Percentiles rank a stretch among this genome's conserved stretches.
These are phyloP conservation scores for Opeltia flavorubescens DNA, from an alignment of 495 filamentous ascomycete genomes.

Conservation along the genomic window DNA sequence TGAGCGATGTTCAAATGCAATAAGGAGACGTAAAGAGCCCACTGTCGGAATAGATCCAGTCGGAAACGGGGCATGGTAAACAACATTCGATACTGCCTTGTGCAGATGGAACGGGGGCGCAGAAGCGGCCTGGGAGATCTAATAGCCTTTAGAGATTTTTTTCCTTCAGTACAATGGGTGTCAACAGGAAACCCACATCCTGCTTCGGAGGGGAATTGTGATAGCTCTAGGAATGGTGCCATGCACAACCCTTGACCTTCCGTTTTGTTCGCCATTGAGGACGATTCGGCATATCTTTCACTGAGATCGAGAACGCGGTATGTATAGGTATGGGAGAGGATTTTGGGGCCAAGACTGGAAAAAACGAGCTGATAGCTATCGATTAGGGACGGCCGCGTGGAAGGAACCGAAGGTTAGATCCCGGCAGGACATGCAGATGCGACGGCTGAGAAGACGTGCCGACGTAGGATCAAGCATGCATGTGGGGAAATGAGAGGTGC, in stretches of 20 bases:
- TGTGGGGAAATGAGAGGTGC: background rate
- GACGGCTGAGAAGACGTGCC: constrained; percentile 1
- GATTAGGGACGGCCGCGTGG: background rate
- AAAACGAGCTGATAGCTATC: background rate
- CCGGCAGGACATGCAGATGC: background rate
- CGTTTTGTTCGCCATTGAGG: constrained; percentile 14
- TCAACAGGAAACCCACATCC: constrained; percentile 43
- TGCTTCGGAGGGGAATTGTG: constrained; percentile 39
- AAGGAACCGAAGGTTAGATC: background rate
- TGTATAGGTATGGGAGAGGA: background rate
- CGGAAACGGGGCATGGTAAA: constrained; percentile 74
- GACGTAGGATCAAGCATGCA: constrained; percentile 1
- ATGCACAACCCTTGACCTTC: constrained; percentile 38
- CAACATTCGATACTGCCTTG: constrained; percentile 49
- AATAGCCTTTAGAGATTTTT: constrained; percentile 7
- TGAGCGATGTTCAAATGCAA: constrained; percentile 7
- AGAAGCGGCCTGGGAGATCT: constrained; percentile 58
- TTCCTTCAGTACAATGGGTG: constrained; percentile 4
- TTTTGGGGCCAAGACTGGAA: background rate
- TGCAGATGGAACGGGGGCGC: constrained; percentile 34
- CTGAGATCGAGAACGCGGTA: background rate
- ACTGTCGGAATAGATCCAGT: constrained; percentile 69
- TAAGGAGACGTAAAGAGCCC: background rate
- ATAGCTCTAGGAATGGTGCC: constrained; percentile 47
- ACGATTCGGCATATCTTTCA: background rate